Percentiles rank a stretch among this genome's conserved stretches.
These are phyloP conservation scores for Hylodesmum podocarpum DNA, from an alignment of 306 rosid genomes.

Conservation along the genomic window DNA sequence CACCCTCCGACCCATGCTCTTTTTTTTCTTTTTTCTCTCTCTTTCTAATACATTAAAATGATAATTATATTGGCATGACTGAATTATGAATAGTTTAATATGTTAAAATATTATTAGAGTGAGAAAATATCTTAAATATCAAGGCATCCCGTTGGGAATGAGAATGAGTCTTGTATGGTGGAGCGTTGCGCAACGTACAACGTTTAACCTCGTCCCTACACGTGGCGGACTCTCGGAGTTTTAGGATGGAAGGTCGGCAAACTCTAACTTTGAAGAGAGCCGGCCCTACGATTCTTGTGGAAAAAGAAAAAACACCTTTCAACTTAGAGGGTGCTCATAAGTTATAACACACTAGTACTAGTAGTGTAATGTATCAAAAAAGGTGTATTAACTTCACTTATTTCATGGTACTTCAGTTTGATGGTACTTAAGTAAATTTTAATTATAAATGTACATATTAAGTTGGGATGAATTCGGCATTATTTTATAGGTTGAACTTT, in stretches of 20 bases:
- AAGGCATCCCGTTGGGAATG: conserved; percentile 31
- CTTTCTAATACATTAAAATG: background rate
- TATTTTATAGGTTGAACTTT: too few species aligned
- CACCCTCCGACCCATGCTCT: conserved; percentile 34
- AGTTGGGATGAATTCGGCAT: too few species aligned
- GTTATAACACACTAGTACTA: too few species aligned
- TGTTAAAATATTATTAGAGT: background rate
- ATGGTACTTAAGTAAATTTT: background rate
- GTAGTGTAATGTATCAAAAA: background rate
- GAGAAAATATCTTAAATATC: conserved; percentile 36
- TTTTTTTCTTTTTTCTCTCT: too few species aligned
- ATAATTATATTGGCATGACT: background rate
- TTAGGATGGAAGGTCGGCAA: conserved; percentile 17
- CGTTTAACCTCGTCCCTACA: conserved; percentile 17
- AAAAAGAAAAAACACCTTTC: background rate
- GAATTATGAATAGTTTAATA: background rate
- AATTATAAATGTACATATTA: too few species aligned
- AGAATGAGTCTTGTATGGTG: conserved; percentile 13
- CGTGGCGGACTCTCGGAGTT: conserved; percentile 24
- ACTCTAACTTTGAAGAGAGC: background rate
- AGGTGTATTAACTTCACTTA: background rate
- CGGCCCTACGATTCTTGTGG: background rate
- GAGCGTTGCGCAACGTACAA: background rate
- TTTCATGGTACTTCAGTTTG: background rate
- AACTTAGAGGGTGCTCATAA: background rate